Conservation (phyloP, 257 asterid genomes). For the Jasminum sambac region DNA sequence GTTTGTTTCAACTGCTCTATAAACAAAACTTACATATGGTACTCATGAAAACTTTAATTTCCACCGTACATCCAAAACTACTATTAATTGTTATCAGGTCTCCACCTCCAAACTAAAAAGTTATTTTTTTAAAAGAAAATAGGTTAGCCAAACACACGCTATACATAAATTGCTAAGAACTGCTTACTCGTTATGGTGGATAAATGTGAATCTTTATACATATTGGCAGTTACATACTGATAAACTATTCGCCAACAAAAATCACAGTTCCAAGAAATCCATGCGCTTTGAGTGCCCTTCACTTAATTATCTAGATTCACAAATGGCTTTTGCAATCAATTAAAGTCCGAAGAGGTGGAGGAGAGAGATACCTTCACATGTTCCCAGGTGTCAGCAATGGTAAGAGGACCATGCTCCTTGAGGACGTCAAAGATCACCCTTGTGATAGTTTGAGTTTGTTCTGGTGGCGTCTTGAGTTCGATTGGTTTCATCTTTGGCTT, state of each 20-base stretch:
- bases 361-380: slow-evolving; percentile 66
- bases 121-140: too few species aligned
- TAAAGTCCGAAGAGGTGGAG: not conserved
- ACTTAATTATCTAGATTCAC: not conserved
- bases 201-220: not conserved
- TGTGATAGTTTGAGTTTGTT: slow-evolving; percentile 88
- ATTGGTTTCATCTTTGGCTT: slow-evolving; percentile 93
- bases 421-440: slow-evolving; percentile 75
- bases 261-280: not conserved
- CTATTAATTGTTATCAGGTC: too few species aligned
- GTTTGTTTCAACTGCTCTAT: too few species aligned
- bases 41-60: too few species aligned
- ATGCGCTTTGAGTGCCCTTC: not conserved
- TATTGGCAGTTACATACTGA: not conserved
- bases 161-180: too few species aligned
- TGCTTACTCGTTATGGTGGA: too few species aligned
- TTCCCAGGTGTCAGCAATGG: slow-evolving; percentile 86
- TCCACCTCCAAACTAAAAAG: too few species aligned
- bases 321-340: not conserved
- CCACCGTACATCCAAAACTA: too few species aligned
- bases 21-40: too few species aligned
- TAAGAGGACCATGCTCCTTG: slow-evolving; percentile 89
- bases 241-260: not conserved
- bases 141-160: too few species aligned
- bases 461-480: slow-evolving; percentile 82